Evolutionary conservation across 345 rosid species (phyloP), one percentile per base, ranked within the genome.

Genomic region (Eucalyptus decipiens): DNA sequence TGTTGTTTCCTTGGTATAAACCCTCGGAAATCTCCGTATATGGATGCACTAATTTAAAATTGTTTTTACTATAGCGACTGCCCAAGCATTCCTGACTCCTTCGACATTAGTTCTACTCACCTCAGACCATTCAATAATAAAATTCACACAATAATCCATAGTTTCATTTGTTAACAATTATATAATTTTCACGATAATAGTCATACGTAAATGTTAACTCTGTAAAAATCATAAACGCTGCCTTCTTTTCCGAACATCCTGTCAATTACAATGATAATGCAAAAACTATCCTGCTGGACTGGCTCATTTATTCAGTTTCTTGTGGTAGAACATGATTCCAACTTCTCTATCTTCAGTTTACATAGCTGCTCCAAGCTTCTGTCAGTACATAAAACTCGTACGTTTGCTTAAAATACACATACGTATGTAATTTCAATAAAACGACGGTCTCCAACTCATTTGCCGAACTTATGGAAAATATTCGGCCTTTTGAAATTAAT

Each of bases 41-140:
- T n/a, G 0, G 32, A n/a, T 7, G 76, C 34, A 65, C 3, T 65
- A n/a, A n/a, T n/a, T 30, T 65, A 15, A 65, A 0, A 4, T 65
- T 34, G 32, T 14, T 65, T 65, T n/a, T 15, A n/a, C 19, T 5
- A 15, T 65, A n/a, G 2, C 3, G 32, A n/a, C 9, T 30, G 30
- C n/a, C n/a, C 67, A 60, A 60, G 67, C 65, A 60, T 60, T 60
- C 32, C 67, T 26, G 1, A 26, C n/a, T 60, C 67, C 67, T 45
- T 60, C 7, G 15, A 0, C 76, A 65, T 65, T 65, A 32, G 21
- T 67, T n/a, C 40, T 67, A 15, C 34, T 67, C 17, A 67, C 32
- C 10, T 24, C 17, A 16, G 4, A 67, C 76, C 76, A 67, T 67
- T 32, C 9, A 7, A n/a, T n/a, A n/a, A 67, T 13, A 60, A 15